A percentile compares a stretch with the other conserved stretches of the same genome.
phyloP scores from a whole-genome alignment of 2,329 filamentous ascomycete species.

The Arthroderma sp. region DNA sequence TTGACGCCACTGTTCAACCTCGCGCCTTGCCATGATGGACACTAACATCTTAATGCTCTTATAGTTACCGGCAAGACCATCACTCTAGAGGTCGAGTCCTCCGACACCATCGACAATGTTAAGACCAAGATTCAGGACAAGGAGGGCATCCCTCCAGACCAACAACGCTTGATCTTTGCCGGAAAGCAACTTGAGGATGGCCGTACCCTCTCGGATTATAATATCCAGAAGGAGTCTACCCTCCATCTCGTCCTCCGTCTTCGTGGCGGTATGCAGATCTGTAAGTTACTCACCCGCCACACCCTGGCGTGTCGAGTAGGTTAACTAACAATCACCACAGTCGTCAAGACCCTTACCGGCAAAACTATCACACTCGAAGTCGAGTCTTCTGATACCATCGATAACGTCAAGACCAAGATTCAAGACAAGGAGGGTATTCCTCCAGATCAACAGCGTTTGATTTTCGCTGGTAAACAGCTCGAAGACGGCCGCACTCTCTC shows the following conservation, averaged over 20 bases:
- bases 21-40: slow-evolving; percentile 1
- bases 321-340: slow-evolving; percentile 16
- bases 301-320: background rate
- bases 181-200: slow-evolving; percentile 47
- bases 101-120: slow-evolving; percentile 40
- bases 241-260: slow-evolving; percentile 65
- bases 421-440: slow-evolving; percentile 97
- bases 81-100: slow-evolving; percentile 38
- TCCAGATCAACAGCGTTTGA: slow-evolving; percentile 88
- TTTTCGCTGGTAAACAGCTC: slow-evolving; percentile 92
- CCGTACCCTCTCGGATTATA: slow-evolving; percentile 43
- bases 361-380: slow-evolving; percentile 57
- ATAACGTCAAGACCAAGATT: slow-evolving; percentile 95
- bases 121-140: slow-evolving; percentile 49
- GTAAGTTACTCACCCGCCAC: slow-evolving; percentile 26
- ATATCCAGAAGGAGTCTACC: slow-evolving; percentile 50
- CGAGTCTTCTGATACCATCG: slow-evolving; percentile 70
- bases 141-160: slow-evolving; percentile 46
- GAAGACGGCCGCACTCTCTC: slow-evolving; percentile 84
- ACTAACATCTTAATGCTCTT: slow-evolving; percentile 4
- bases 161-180: slow-evolving; percentile 46
- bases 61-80: slow-evolving; percentile 49
- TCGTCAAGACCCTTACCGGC: slow-evolving; percentile 47
- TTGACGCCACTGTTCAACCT: slow-evolving; percentile 11
- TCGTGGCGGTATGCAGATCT: slow-evolving; percentile 52